Percentiles rank a stretch among this genome's conserved stretches.
These are phyloP conservation scores for Alliaria petiolata DNA, from an alignment of 345 rosid genomes.

Conservation along the genomic window DNA sequence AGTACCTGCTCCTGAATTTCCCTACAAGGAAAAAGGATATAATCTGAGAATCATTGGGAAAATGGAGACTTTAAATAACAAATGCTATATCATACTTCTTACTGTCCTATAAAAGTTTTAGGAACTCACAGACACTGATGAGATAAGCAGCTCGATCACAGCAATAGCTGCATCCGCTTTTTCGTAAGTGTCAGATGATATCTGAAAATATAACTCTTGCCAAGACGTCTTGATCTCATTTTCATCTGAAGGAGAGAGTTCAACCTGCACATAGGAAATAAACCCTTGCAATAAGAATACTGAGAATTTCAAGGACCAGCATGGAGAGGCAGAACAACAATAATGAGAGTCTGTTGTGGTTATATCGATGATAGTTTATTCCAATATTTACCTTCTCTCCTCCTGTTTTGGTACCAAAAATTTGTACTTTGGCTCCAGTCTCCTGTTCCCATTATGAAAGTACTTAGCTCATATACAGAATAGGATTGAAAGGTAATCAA, in stretches of 20 bases:
- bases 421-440: conserved; percentile 74
- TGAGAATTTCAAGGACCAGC: conserved; percentile 14
- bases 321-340: neutral
- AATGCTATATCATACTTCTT: neutral
- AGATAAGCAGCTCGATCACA: conserved; percentile 67
- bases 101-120: conserved; percentile 2
- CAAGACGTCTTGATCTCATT: conserved; percentile 41
- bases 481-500: neutral
- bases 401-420: conserved; percentile 54
- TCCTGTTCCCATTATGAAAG: conserved; percentile 46
- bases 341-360: neutral
- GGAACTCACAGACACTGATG: conserved; percentile 80
- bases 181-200: conserved; percentile 79
- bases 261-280: conserved; percentile 48
- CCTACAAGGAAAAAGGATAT: conserved; percentile 41
- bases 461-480: conserved; percentile 3
- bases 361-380: neutral
- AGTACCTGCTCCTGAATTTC: conserved; percentile 46
- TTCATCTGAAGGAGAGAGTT: conserved; percentile 60
- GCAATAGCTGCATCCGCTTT: conserved; percentile 89
- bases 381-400: conserved; percentile 60
- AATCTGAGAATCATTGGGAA: neutral
- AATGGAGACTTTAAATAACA: neutral
- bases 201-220: conserved; percentile 60
- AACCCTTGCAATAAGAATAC: conserved; percentile 1